Percentiles rank a stretch among this genome's conserved stretches.
phyloP scores from a whole-genome alignment of 371 early-diverging fungal species.

The Mortierella sp. region DNA sequence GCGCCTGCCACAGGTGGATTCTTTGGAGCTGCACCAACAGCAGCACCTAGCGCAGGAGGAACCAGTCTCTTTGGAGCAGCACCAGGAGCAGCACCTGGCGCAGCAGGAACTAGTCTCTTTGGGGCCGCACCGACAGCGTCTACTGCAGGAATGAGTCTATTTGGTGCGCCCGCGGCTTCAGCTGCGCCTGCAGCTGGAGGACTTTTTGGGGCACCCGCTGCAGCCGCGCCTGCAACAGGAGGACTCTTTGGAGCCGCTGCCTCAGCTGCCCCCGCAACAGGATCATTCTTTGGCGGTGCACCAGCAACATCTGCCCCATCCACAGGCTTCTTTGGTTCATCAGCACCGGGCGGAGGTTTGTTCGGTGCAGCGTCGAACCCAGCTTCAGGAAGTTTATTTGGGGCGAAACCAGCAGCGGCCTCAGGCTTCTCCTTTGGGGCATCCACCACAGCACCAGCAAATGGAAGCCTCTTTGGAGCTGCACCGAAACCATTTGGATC shows the following conservation, averaged over 20 bases:
- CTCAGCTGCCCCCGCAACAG: constrained; percentile 19
- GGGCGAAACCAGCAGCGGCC: constrained; percentile 14
- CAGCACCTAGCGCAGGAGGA: constrained; percentile 34
- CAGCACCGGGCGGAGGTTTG: constrained; percentile 25
- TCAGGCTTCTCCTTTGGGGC: constrained; percentile 19
- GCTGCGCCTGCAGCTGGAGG: constrained; percentile 8
- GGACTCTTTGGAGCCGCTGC: constrained; percentile 28
- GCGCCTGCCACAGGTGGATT: constrained; percentile 3
- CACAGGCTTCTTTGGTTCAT: constrained; percentile 42
- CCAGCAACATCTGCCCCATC: constrained; percentile 15
- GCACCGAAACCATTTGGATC: constrained; percentile 43
- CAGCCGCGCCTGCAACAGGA: not conserved
- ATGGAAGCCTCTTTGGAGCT: constrained; percentile 36
- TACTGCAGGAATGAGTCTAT: not conserved
- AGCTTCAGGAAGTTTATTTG: constrained; percentile 38
- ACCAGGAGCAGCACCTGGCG: constrained; percentile 4
- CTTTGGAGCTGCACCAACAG: constrained; percentile 19
- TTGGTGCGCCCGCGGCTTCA: constrained; percentile 3
- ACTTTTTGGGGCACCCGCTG: constrained; percentile 21
- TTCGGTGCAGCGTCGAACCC: constrained; percentile 28
- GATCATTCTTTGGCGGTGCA: constrained; percentile 37
- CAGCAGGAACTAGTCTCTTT: constrained; percentile 8
- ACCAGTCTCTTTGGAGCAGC: constrained; percentile 22
- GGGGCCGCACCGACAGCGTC: constrained; percentile 14
- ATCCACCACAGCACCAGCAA: constrained; percentile 35